These are phyloP conservation scores for Annulohypoxylon nitens DNA, from an alignment of 495 filamentous ascomycete genomes.

Conservation along the genomic window DNA sequence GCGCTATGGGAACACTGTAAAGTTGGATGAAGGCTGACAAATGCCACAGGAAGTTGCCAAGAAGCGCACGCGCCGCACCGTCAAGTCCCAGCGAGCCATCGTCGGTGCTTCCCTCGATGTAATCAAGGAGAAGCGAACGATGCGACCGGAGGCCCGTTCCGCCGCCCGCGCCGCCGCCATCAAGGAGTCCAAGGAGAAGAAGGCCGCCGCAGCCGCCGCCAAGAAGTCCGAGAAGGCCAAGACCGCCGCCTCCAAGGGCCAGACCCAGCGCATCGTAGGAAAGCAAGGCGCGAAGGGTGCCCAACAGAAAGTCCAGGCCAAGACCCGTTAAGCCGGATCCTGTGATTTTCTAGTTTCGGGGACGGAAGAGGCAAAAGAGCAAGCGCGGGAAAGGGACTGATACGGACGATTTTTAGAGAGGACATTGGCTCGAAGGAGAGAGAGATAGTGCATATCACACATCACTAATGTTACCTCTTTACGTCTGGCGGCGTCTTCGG, in stretches of 20 bases:
- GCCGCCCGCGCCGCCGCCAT: conserved; percentile 93
- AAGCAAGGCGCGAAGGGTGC: conserved; percentile 98
- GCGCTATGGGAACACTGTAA: too few relatives aligned
- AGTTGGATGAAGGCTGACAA: not conserved
- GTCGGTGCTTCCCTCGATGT: conserved; percentile 98
- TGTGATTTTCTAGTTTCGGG: conserved; percentile 14
- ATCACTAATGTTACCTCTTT: conserved; percentile 32
- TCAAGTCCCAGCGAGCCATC: conserved; percentile 99
- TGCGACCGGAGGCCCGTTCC: conserved; percentile 93
- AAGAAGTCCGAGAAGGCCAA: conserved; percentile 99
- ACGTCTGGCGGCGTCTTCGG: conserved; percentile 53
- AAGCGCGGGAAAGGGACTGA: conserved; percentile 26
- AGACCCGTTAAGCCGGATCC: conserved; percentile 76
- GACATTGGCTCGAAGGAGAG: conserved; percentile 30
- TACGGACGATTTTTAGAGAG: conserved; percentile 37
- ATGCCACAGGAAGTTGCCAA: conserved; percentile 91
- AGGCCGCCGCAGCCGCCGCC: conserved; percentile 81
- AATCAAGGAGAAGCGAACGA: conserved; percentile 97
- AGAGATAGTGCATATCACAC: conserved; percentile 20
- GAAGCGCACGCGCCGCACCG: conserved; percentile 97
- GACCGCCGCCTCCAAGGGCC: conserved; percentile 82
- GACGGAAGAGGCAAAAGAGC: conserved; percentile 18
- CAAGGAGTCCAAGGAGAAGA: conserved; percentile 98
- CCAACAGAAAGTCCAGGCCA: conserved; percentile 85
- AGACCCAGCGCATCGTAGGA: conserved; percentile 82